Evolutionary conservation across 371 early-diverging fungal species (phyloP), one percentile per base, ranked within the genome.

Genomic region (Saksenaea vasiformis): DNA sequence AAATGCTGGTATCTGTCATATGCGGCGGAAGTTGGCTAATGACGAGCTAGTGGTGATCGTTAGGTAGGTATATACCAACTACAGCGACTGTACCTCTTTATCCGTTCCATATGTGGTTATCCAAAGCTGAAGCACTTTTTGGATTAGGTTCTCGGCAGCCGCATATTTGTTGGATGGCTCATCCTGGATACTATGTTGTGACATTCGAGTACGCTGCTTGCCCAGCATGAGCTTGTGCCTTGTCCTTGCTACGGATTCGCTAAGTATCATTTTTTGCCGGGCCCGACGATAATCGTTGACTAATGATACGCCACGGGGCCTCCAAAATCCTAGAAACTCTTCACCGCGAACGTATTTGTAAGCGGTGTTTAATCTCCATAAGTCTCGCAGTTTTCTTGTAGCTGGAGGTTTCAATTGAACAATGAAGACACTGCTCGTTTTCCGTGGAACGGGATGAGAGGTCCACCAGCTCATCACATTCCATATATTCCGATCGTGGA

Each of bases 261-360:
- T 60, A 47, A 64, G 70, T 15, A 65, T 35, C 39, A 85, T 64
- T 1, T 41, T 62, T 13, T 76, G 71, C 28, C 72, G 67, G 9
- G 74, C 71, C 13, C 61, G 66, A 39, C 77, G 73, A 68, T 82
- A 91, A 24, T 86, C 87, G 27, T 81, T 72, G 51, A 95, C 82
- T 34, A 91, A 70, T 0, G 86, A 88, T 7, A 90, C 85, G 13
- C 92, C 90, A 3, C 89, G 83, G 0, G 94, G 93, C 61, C 84
- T 81, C 94, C 94, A 94, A 2, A 80, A 77, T 1, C 82, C 87
- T 59, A 94, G 74, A 35, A 84, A 85, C 58, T 94, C 95, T 66
- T 93, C 92, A 27, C 96, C 96, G 10, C 95, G 86, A 7, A 94
- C 91, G 71, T 94, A 94, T 56, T 88, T 85, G 37, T 82, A 78